Evolutionary conservation across 371 early-diverging fungal species (phyloP).

Genomic region (Cokeromyces recurvatus): DNA sequence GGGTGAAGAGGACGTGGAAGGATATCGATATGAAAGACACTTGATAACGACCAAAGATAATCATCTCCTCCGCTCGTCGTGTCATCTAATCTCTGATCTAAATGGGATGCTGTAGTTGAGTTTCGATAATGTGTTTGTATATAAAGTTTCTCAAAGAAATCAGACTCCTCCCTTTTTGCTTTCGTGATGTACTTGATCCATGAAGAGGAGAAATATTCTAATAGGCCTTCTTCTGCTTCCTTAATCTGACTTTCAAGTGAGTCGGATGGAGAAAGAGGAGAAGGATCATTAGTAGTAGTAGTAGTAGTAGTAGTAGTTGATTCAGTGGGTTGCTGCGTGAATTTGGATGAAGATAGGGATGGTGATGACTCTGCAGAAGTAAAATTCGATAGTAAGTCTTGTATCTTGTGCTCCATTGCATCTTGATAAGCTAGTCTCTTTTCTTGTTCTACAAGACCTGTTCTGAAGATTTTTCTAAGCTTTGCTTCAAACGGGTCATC

Average conservation of each 20-base stretch:
- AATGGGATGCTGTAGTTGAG: not conserved
- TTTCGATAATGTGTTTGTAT: constrained; percentile 3
- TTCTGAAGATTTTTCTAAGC: constrained; percentile 28
- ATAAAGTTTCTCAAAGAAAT: constrained; percentile 2
- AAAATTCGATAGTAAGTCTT: too few species aligned
- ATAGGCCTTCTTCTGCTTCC: constrained; percentile 3
- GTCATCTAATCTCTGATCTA: constrained; percentile 8
- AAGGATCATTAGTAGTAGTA: too few species aligned
- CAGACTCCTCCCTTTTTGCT: constrained; percentile 12
- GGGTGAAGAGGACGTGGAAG: constrained; percentile 14
- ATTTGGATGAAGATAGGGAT: not conserved
- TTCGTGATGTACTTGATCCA: constrained; percentile 38
- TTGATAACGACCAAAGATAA: not conserved
- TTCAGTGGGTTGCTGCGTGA: too few species aligned
- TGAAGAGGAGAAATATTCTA: constrained; percentile 19
- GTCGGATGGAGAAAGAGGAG: too few species aligned
- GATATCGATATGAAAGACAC: constrained; percentile 7
- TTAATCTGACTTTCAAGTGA: too few species aligned
- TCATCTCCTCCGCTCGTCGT: not conserved
- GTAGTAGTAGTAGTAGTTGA: too few species aligned
- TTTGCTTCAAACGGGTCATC: constrained; percentile 49
- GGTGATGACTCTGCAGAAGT: too few species aligned
- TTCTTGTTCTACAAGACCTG: constrained; percentile 44
- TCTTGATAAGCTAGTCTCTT: constrained; percentile 36
- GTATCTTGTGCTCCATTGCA: constrained; percentile 44